A percentile compares a stretch with the other conserved stretches of the same genome.
Conservation (phyloP, 352 stramenopile species). For the Phytophthora tubulina region DNA sequence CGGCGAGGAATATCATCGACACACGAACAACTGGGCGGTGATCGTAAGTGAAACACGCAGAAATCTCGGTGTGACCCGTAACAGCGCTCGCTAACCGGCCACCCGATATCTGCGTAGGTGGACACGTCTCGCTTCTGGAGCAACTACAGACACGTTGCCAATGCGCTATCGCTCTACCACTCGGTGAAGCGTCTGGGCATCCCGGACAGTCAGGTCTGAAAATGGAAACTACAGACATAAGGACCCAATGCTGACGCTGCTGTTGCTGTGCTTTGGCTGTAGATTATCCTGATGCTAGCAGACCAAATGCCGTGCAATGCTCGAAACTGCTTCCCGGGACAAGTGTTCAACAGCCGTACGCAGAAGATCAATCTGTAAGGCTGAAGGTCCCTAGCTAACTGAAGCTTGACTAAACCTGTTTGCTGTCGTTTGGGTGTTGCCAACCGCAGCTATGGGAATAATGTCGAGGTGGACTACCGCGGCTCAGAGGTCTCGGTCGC, state of each 20-base stretch:
- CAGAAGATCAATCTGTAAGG: conserved; percentile 90
- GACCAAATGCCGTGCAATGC: conserved; percentile 96
- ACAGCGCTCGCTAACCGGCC: background rate
- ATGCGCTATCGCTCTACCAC: conserved; percentile 95
- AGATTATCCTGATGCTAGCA: conserved; percentile 97
- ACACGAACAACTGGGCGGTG: conserved; percentile 91
- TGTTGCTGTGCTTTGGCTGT: background rate
- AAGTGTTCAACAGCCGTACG: conserved; percentile 92
- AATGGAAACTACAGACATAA: background rate
- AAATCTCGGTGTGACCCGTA: background rate
- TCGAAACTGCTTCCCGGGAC: conserved; percentile 90
- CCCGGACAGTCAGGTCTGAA: conserved; percentile 91
- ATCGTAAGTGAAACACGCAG: conserved; percentile 49
- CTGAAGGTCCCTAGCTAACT: background rate
- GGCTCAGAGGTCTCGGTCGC: conserved; percentile 97
- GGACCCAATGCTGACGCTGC: background rate
- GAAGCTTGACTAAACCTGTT: background rate
- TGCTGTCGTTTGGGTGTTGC: background rate
- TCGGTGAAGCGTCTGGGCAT: conserved; percentile 94
- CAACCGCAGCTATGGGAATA: conserved; percentile 79
- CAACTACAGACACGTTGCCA: conserved; percentile 97
- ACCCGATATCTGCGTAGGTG: conserved; percentile 56
- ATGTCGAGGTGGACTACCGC: conserved; percentile 95
- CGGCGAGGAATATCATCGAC: conserved; percentile 62
- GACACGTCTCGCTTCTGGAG: conserved; percentile 97